phyloP scores from a whole-genome alignment of 441 rosid genomes.

The Flueggea neowawraea region DNA sequence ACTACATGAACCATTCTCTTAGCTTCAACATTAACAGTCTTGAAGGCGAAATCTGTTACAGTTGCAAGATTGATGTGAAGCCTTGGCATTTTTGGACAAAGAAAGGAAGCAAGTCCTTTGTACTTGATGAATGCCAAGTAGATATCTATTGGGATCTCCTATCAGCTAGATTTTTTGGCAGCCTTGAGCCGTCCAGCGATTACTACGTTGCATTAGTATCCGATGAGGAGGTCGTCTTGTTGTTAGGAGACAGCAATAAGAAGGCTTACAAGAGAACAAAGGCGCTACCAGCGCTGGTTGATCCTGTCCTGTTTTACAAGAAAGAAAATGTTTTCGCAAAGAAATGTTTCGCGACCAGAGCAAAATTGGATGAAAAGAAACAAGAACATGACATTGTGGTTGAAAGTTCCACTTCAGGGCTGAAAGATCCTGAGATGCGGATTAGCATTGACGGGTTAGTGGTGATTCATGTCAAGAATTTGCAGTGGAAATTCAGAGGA shows the following conservation, averaged over 20 bases:
- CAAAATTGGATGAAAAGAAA: conserved; percentile 21
- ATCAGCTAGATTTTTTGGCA: conserved; percentile 22
- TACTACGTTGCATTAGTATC: conserved; percentile 26
- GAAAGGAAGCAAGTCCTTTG: conserved; percentile 27
- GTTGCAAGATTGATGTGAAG: conserved; percentile 28
- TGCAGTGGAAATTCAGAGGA: conserved; percentile 39
- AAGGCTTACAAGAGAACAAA: conserved; percentile 29
- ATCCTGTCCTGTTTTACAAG: conserved; percentile 16
- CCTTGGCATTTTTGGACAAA: conserved; percentile 36
- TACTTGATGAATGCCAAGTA: conserved; percentile 27
- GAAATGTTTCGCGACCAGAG: conserved; percentile 29
- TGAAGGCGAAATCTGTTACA: conserved; percentile 14
- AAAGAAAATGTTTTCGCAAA: conserved; percentile 27
- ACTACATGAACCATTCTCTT: conserved; percentile 28
- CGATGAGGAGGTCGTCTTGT: conserved; percentile 25
- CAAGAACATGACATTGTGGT: conserved; percentile 26
- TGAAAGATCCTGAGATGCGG: conserved; percentile 35
- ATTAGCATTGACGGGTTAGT: conserved; percentile 31
- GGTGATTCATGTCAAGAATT: conserved; percentile 26
- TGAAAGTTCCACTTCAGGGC: conserved; percentile 26
- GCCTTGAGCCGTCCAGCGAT: conserved; percentile 28
- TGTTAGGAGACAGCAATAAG: conserved; percentile 27
- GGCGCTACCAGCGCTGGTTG: conserved; percentile 26
- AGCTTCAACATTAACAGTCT: conserved; percentile 23
- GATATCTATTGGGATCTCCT: conserved; percentile 32